Base-by-base conservation (phyloP, 257 asterid genomes). In the Ophiorrhiza pumila region DNA sequence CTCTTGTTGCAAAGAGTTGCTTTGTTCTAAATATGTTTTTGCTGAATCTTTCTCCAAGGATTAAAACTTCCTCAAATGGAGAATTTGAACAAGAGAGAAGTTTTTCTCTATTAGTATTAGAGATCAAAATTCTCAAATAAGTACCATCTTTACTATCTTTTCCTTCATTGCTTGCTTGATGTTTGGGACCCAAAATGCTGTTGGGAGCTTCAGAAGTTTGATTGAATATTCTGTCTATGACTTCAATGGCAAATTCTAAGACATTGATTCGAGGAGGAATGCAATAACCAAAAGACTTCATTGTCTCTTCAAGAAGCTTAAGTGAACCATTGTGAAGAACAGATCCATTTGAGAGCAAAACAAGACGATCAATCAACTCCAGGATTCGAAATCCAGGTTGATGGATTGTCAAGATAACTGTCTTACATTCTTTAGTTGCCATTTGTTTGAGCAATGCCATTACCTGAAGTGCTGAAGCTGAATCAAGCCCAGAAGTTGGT, bases 401-500 rank as follows among this genome's bases (percentile, higher is more conserved):
- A 72, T 92, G 98, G 65, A 92, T 87, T n/a, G 98, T 88, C 72
- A 92, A 55, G 49, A 90, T 73, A 37, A 90, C 73, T 0, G 98
- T 92, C 83, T 86, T 90, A 8, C 74, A 71, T 47, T 82, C 86
- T 72, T 52, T 65, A 18, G 45, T 80, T 1, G 81, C 95, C 91
- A 90, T 87, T 8, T 70, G 50, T 73, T 82, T 86, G 35, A 92
- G 83, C 43, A 89, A 64, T 7, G 90, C 72, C 18, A 90, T 55
- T 2, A 92, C 79, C 53, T 84, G 91, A 63, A 92, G 87, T 20
- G 98, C 98, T 20, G 98, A 90, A 0, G 91, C 83, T 10, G 98
- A 92, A 74, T 92, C 98, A 56, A 92, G 73, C 8, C 98, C 98
- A 0, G 98, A 90, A 27, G 98, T 92, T 0, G 97, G 96, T 70